phyloP scores from a whole-genome alignment of 805 yeast species.

The Candida multigemmis region DNA sequence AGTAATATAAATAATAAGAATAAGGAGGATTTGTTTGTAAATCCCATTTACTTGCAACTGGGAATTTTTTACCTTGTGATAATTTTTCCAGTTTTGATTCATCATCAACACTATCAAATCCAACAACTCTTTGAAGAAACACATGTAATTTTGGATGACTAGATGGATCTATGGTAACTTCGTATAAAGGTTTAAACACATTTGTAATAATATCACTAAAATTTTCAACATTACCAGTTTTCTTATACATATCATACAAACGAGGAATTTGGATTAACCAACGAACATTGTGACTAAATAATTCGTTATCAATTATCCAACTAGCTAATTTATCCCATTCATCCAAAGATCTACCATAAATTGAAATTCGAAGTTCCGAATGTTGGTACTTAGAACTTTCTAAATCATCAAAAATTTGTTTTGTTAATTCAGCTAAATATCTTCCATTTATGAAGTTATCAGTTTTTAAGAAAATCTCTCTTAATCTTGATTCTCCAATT shows the following conservation, averaged over 20 bases:
- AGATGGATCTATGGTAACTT: conserved; percentile 77
- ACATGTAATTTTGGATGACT: conserved; percentile 86
- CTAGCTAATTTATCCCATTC: conserved; percentile 96
- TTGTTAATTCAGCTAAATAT: conserved; percentile 88
- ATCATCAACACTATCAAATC: conserved; percentile 97
- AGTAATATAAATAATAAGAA: conserved; percentile 84
- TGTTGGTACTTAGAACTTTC: conserved; percentile 95
- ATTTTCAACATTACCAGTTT: conserved; percentile 54
- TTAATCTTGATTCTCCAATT: conserved; percentile 92
- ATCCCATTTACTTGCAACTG: conserved; percentile 82
- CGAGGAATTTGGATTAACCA: conserved; percentile 97
- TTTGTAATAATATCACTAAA: conserved; percentile 76
- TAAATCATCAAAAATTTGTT: conserved; percentile 88
- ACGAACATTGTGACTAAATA: conserved; percentile 87
- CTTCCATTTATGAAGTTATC: conserved; percentile 86
- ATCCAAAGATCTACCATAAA: conserved; percentile 79
- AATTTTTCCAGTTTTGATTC: conserved; percentile 88
- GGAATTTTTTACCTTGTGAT: conserved; percentile 65
- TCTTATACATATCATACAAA: conserved; percentile 81
- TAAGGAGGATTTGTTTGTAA: conserved; percentile 86
- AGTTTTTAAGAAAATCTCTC: conserved; percentile 93
- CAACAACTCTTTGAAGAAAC: conserved; percentile 88
- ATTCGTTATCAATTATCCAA: conserved; percentile 91
- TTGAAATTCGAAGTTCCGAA: conserved; percentile 92
- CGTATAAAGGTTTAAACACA: conserved; percentile 80